Conservation (phyloP, 306 rosid genomes). For the Delonix regia region DNA sequence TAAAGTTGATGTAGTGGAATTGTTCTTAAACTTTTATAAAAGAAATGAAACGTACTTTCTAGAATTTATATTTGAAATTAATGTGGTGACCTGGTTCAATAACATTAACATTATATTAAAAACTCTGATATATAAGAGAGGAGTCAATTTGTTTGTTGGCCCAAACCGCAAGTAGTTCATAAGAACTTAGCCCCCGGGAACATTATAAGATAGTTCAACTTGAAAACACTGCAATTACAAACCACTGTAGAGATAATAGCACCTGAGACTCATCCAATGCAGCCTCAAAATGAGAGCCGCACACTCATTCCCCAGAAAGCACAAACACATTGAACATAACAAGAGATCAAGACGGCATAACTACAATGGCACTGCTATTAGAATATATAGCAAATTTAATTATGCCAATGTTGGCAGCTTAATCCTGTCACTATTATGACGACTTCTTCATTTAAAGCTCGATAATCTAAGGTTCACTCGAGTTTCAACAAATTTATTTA, state of each 20-base stretch:
- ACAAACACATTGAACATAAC: background rate
- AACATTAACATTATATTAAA: background rate
- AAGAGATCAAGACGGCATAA: slow-evolving; percentile 4
- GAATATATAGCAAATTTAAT: background rate
- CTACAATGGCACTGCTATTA: background rate
- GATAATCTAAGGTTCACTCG: slow-evolving; percentile 8
- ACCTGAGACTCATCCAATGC: too few relatives aligned
- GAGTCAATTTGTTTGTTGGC: background rate
- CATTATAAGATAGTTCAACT: background rate
- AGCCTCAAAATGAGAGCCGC: too few relatives aligned
- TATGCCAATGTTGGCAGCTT: background rate
- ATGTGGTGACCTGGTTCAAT: background rate
- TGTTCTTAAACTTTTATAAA: background rate
- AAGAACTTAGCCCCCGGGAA: background rate
- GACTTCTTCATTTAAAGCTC: slow-evolving; percentile 14
- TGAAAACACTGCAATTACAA: too few relatives aligned
- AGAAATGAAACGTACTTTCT: background rate
- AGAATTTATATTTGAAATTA: background rate
- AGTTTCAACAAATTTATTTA: slow-evolving; percentile 28
- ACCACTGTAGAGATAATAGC: too few relatives aligned
- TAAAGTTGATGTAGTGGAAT: background rate
- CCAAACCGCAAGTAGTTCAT: background rate
- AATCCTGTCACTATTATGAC: slow-evolving; percentile 1
- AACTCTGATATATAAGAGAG: background rate
- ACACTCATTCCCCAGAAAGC: too few relatives aligned